A percentile compares a stretch with the other conserved stretches of the same genome.
Evolutionary conservation across 768 basidiomycete species (phyloP).

Genomic region (Tulasnella sp.): DNA sequence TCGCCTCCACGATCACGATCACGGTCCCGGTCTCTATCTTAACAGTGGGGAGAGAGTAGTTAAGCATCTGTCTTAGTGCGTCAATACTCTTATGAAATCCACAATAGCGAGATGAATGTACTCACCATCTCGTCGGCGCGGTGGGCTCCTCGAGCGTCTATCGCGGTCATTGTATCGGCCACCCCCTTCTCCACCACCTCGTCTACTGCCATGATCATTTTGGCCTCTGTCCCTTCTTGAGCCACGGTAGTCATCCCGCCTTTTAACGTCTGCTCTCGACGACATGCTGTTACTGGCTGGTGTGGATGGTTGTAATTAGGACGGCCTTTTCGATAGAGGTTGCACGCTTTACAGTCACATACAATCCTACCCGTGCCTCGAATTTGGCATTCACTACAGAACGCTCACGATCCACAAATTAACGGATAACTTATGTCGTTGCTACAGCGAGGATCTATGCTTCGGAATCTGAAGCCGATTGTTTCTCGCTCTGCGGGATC

Average conservation of each 20-base stretch:
- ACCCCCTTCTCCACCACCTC: slow-evolving; percentile 1
- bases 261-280: slow-evolving; percentile 5
- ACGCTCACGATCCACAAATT: no score
- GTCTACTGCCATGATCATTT: neutral
- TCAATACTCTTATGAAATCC: slow-evolving; percentile 2
- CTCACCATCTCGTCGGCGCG: slow-evolving; percentile 7
- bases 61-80: slow-evolving; percentile 10
- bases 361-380: no score
- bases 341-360: no score
- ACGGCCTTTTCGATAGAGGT: neutral
- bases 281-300: slow-evolving; percentile 1
- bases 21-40: slow-evolving; percentile 33
- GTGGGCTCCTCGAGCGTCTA: slow-evolving; percentile 9
- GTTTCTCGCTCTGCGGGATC: no score
- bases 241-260: slow-evolving; percentile 2
- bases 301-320: neutral
- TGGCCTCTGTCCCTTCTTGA: neutral
- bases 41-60: slow-evolving; percentile 21
- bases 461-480: no score
- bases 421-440: no score
- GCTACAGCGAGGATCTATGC: no score
- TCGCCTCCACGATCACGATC: slow-evolving; percentile 31
- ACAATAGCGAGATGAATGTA: neutral
- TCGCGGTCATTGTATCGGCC: neutral
- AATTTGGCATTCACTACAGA: no score